phyloP scores from a whole-genome alignment of 2,329 filamentous ascomycete genomes.

The Cryoendolithus antarcticus region DNA sequence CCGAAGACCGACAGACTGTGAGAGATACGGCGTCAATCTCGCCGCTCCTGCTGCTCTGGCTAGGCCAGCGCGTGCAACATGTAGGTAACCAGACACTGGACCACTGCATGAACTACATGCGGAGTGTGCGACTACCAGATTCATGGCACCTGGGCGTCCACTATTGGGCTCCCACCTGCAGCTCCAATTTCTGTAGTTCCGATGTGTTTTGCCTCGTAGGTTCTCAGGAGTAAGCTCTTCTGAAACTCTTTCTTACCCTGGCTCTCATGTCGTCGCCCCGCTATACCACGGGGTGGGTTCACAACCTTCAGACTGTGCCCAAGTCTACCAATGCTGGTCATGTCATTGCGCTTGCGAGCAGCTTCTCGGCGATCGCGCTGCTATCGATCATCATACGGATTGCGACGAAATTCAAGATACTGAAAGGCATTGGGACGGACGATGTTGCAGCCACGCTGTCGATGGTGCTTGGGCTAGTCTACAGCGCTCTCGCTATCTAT shows the following conservation, averaged over 20 bases:
- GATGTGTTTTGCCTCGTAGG: neutral
- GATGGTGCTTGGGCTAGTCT: constrained; percentile 6
- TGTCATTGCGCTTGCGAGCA: constrained; percentile 6
- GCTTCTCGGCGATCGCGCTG: constrained; percentile 4
- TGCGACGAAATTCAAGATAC: constrained; percentile 1
- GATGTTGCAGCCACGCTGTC: constrained; percentile 1
- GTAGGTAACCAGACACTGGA: too few species aligned
- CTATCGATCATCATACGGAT: constrained; percentile 6
- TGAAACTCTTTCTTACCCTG: neutral
- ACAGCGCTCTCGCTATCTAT: constrained; percentile 6
- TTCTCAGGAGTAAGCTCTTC: neutral
- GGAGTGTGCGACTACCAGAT: too few species aligned
- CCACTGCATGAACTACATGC: too few species aligned
- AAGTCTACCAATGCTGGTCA: constrained; percentile 4
- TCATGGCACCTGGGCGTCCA: too few species aligned
- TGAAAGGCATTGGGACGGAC: constrained; percentile 5
- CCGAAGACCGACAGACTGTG: too few species aligned
- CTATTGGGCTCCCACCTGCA: too few species aligned
- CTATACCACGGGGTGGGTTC: constrained; percentile 6
- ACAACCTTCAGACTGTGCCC: constrained; percentile 6
- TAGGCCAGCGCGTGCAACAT: too few species aligned
- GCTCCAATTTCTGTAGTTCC: neutral
- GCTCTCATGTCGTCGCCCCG: neutral
- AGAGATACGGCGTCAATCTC: too few species aligned
- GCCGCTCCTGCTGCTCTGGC: too few species aligned